Conservation (phyloP, 306 rosid genomes). For the Fragaria ananassa region DNA sequence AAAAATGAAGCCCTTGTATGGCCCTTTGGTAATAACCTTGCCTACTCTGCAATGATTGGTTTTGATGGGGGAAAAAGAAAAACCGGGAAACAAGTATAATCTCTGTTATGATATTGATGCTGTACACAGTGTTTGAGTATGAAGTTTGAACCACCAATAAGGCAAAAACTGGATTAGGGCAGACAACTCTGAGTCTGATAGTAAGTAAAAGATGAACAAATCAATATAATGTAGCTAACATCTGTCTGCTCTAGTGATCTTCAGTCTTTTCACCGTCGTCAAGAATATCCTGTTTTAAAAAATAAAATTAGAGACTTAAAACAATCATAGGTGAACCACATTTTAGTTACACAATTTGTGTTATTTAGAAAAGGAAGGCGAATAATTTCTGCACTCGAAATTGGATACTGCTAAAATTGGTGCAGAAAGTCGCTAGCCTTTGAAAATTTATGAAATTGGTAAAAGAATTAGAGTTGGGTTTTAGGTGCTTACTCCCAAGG, state of each 20-base stretch:
- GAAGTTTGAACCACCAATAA: slow-evolving; percentile 2
- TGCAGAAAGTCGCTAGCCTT: neutral
- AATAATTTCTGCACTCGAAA: neutral
- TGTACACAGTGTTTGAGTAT: slow-evolving; percentile 6
- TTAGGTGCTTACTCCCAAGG: slow-evolving; percentile 23
- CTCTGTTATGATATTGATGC: neutral
- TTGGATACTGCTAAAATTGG: neutral
- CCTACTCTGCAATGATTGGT: slow-evolving; percentile 5
- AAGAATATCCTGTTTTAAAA: slow-evolving; percentile 17
- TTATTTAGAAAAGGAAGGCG: neutral
- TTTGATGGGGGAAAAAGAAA: neutral
- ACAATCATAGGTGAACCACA: too few species aligned
- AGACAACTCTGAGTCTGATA: neutral
- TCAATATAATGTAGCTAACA: slow-evolving; percentile 1
- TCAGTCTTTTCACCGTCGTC: slow-evolving; percentile 23
- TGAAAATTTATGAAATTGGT: neutral
- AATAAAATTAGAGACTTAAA: neutral
- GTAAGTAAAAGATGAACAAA: slow-evolving; percentile 3
- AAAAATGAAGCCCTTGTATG: neutral
- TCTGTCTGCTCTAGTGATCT: slow-evolving; percentile 24
- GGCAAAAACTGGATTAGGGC: slow-evolving; percentile 6
- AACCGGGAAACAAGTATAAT: neutral
- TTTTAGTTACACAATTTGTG: too few species aligned
- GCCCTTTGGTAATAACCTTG: slow-evolving; percentile 8
- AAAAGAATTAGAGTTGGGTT: neutral